These are phyloP conservation scores for Pelagophyceae sp. DNA, from an alignment of 352 stramenopile species.

Conservation along the genomic window DNA sequence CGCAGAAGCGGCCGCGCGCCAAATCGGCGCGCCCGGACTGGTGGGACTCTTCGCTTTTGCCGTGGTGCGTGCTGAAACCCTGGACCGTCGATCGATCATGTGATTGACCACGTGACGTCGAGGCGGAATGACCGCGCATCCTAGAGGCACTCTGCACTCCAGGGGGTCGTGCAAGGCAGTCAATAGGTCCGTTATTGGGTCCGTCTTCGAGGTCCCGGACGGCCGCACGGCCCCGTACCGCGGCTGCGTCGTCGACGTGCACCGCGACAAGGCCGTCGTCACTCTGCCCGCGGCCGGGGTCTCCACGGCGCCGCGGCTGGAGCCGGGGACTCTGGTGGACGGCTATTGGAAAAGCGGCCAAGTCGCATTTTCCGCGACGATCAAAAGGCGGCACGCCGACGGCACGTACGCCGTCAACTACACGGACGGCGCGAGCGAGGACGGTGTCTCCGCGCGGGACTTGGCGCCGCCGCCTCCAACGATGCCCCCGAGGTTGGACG, in stretches of 20 bases:
- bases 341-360: background rate
- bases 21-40: too few relatives aligned
- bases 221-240: background rate
- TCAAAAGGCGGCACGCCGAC: background rate
- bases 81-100: too few relatives aligned
- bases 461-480: background rate
- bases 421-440: background rate
- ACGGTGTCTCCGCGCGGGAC: background rate
- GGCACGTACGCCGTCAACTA: background rate
- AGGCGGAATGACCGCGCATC: too few relatives aligned
- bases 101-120: too few relatives aligned
- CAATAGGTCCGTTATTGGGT: background rate
- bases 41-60: too few relatives aligned
- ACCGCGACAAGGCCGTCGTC: background rate
- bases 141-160: too few relatives aligned
- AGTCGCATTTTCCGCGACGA: background rate
- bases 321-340: background rate
- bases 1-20: too few relatives aligned
- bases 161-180: too few relatives aligned
- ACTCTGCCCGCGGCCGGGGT: too few relatives aligned
- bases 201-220: background rate
- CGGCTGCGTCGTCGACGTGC: background rate
- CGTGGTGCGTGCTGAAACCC: too few relatives aligned
- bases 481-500: background rate
- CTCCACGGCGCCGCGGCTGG: background rate